Percentiles rank a stretch among this genome's conserved stretches.
Evolutionary conservation across 805 yeast genomes (phyloP).

Genomic region (Candida sithepensis): DNA sequence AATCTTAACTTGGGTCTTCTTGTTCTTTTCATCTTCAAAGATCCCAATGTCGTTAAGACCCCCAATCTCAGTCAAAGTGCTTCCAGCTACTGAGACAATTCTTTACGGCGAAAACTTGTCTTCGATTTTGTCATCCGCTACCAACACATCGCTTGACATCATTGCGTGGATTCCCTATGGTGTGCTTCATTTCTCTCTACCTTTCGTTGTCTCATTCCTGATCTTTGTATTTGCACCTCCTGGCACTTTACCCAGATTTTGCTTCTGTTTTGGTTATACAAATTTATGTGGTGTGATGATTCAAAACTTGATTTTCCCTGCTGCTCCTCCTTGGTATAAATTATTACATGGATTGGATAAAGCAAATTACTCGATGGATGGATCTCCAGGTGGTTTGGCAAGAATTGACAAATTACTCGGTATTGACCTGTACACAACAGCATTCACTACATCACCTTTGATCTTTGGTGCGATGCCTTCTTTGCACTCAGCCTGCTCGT

Average conservation of each 20-base stretch:
- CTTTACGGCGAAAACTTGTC: constrained; percentile 90
- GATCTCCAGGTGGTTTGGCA: constrained; percentile 93
- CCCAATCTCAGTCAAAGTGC: constrained; percentile 79
- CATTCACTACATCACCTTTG: constrained; percentile 82
- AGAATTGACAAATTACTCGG: constrained; percentile 81
- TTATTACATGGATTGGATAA: constrained; percentile 79
- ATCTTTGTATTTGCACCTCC: constrained; percentile 92
- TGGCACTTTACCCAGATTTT: constrained; percentile 73
- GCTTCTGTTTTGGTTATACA: constrained; percentile 94
- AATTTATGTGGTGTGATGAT: constrained; percentile 79
- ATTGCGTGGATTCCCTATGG: constrained; percentile 97
- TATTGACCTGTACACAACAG: constrained; percentile 75
- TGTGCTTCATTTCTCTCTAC: constrained; percentile 81
- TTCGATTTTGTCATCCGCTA: constrained; percentile 74
- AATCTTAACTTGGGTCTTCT: constrained; percentile 79
- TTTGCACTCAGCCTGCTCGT: constrained; percentile 90
- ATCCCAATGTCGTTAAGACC: constrained; percentile 77
- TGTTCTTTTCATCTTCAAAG: constrained; percentile 73
- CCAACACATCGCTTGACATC: constrained; percentile 65
- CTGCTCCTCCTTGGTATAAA: constrained; percentile 98
- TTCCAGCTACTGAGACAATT: constrained; percentile 92
- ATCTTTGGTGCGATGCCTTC: constrained; percentile 81
- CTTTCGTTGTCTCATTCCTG: constrained; percentile 77
- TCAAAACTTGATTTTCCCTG: constrained; percentile 75
- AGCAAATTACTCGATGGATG: constrained; percentile 87